Evolutionary conservation across 2,329 filamentous ascomycete genomes (phyloP).

Genomic region (Didymella exigua): DNA sequence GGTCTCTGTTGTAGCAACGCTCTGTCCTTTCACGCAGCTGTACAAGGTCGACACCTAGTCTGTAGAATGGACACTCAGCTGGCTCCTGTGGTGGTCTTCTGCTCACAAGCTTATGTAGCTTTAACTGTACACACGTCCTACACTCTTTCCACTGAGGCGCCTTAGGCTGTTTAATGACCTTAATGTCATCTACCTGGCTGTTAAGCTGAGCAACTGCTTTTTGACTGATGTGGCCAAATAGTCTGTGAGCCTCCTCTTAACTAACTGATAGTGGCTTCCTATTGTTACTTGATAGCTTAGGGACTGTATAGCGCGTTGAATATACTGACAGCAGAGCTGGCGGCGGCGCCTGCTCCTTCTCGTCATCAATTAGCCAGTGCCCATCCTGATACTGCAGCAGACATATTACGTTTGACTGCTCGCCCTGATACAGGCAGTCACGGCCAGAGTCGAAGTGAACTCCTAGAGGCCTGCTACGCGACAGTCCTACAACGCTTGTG

Average conservation of each 20-base stretch:
- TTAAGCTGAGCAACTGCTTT: too few relatives aligned
- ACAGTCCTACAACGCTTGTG: slow-evolving; percentile 9
- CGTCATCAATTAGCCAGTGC: slow-evolving; percentile 1
- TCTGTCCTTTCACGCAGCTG: slow-evolving; percentile 9
- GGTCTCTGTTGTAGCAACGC: slow-evolving; percentile 9
- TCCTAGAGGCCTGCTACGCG: slow-evolving; percentile 5
- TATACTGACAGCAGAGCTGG: background rate
- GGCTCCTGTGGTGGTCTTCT: background rate
- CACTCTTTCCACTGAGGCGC: background rate
- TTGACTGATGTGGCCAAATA: too few relatives aligned
- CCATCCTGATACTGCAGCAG: slow-evolving; percentile 10
- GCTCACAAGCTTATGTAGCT: background rate
- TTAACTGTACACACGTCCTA: background rate
- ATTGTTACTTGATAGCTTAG: background rate
- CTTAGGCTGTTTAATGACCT: background rate
- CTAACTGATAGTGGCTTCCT: background rate
- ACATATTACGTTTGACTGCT: background rate
- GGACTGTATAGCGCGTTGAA: background rate
- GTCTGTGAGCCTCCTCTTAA: background rate
- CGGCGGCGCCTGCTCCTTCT: background rate
- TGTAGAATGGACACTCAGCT: background rate
- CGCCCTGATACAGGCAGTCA: slow-evolving; percentile 7
- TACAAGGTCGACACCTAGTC: slow-evolving; percentile 6
- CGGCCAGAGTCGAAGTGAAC: slow-evolving; percentile 18
- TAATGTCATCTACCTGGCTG: background rate